Percentiles rank a stretch among this genome's conserved stretches.
phyloP scores from a whole-genome alignment of 192 early-diverging fungal genomes.

The Cetraspora pellucida region DNA sequence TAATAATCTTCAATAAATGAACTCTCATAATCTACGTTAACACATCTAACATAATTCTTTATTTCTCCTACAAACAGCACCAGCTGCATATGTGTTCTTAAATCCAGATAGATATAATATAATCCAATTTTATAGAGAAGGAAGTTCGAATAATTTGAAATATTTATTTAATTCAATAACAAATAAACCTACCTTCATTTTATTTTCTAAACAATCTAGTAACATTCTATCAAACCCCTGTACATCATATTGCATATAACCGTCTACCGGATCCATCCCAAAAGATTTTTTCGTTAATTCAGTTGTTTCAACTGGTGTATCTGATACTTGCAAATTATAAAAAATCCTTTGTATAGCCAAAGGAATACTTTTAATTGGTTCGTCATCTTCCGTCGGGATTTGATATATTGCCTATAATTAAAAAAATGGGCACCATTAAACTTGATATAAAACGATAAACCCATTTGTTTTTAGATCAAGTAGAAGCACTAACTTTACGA shows the following conservation, averaged over 20 bases:
- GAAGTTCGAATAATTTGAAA: too few relatives aligned
- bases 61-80: constrained; percentile 93
- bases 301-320: constrained; percentile 80
- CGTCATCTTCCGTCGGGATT: constrained; percentile 89
- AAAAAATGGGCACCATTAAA: background rate
- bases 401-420: constrained; percentile 69
- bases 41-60: constrained; percentile 96
- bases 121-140: too few relatives aligned
- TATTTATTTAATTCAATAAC: background rate
- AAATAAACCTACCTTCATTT: constrained; percentile 85
- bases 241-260: constrained; percentile 98
- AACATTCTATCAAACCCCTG: constrained; percentile 97
- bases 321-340: constrained; percentile 79
- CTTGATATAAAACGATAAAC: background rate
- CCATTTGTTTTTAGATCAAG: too few relatives aligned
- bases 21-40: too few relatives aligned
- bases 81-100: constrained; percentile 89
- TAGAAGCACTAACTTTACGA: constrained; percentile 65
- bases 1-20: constrained; percentile 93
- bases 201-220: constrained; percentile 93
- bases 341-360: constrained; percentile 94
- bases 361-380: constrained; percentile 82
- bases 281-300: constrained; percentile 98
- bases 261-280: constrained; percentile 94
- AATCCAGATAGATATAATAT: too few relatives aligned